Evolutionary conservation across 345 rosid genomes (phyloP), one percentile per base, ranked within the genome.

Genomic region (Populus davidiana): DNA sequence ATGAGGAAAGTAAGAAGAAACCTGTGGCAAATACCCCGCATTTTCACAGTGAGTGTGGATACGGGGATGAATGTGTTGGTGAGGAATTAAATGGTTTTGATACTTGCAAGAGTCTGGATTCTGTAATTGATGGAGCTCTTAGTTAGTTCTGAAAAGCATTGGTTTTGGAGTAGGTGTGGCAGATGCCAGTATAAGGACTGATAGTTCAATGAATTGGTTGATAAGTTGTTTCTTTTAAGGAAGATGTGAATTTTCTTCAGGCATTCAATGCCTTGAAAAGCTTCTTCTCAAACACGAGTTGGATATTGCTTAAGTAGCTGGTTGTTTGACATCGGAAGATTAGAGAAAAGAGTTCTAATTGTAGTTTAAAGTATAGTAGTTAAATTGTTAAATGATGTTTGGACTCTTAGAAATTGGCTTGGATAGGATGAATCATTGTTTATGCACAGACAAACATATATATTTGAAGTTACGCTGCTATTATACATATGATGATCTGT

Each of bases 41-140:
- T 52, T n/a, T 18, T 69, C 21, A 14, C 2, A 47, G 25, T 44
- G 50, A 35, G 50, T 70, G 69, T 70, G 75, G 71, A 39, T 12
- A 25, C 56, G 62, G 31, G 35, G 71, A 70, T 75, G 81, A 41
- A 62, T 25, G 18, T 67, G 69, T 21, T 71, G 63, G 12, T 49
- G 50, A 75, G 14, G 67, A 64, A 21, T 35, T 44, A 52, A n/a
- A 74, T 25, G 11, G 18, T 62, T 16, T 50, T 39, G 12, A 23
- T 59, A 52, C 63, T 75, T 72, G 85, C 77, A 77, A 79, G 80
- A 27, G 27, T 25, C 62, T 17, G 16, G 41, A 25, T 52, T 33
- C 50, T 25, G 47, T 44, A 43, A 33, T 61, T 5, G 25, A 14
- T 41, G 25, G 73, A 20, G 5, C 2, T 18, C 8, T 25, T 20